Conservation (phyloP, 495 filamentous ascomycete species). For the Talaromyces trachyspermus region DNA sequence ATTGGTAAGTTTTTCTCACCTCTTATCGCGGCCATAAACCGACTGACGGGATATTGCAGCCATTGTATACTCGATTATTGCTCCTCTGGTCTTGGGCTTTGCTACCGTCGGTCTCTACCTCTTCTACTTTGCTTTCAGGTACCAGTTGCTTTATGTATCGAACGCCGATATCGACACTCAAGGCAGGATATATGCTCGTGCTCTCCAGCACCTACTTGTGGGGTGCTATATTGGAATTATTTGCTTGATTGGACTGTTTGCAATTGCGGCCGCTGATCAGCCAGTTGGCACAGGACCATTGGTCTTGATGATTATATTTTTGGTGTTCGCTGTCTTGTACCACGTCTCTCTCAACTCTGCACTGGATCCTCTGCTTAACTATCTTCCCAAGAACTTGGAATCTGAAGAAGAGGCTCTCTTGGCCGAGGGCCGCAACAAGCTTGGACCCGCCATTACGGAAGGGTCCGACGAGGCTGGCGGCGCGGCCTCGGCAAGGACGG, state of each 20-base stretch:
- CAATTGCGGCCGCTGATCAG: constrained; percentile 52
- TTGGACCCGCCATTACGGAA: constrained; percentile 17
- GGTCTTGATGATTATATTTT: constrained; percentile 73
- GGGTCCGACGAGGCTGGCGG: constrained; percentile 21
- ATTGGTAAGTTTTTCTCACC: constrained; percentile 43
- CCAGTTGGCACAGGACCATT: constrained; percentile 61
- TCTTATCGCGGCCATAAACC: not conserved
- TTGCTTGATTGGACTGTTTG: constrained; percentile 89
- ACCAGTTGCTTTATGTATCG: constrained; percentile 90
- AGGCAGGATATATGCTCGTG: constrained; percentile 77
- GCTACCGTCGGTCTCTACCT: constrained; percentile 74
- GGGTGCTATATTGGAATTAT: constrained; percentile 80
- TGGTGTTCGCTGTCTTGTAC: constrained; percentile 74
- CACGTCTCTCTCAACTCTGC: constrained; percentile 75
- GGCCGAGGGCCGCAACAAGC: constrained; percentile 33
- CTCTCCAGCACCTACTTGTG: constrained; percentile 84
- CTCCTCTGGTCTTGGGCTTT: constrained; percentile 84
- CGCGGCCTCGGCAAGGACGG: constrained; percentile 18
- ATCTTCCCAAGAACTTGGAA: constrained; percentile 62
- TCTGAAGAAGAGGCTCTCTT: constrained; percentile 60
- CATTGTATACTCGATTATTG: constrained; percentile 84
- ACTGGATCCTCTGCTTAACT: constrained; percentile 71
- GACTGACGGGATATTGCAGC: constrained; percentile 30
- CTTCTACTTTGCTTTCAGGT: constrained; percentile 90
- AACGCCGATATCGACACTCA: constrained; percentile 84